These are phyloP conservation scores for Lolium multiflorum DNA, from an alignment of 176 grass and related monocot species.

Conservation along the genomic window DNA sequence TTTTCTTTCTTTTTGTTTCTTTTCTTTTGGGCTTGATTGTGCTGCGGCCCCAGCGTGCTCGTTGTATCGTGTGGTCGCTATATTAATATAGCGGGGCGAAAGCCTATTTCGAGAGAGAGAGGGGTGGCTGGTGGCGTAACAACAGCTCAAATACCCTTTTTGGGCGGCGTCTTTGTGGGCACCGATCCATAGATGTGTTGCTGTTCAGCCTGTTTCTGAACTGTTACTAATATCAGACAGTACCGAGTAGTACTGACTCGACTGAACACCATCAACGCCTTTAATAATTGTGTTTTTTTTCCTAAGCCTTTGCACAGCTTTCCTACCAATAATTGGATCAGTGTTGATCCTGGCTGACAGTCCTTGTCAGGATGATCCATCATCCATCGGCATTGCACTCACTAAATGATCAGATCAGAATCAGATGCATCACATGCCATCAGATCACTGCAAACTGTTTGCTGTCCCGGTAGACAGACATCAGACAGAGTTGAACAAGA, in stretches of 20 bases:
- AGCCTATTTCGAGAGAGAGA: too few species aligned
- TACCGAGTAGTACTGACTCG: slow-evolving; percentile 3
- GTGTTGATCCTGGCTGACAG: slow-evolving; percentile 11
- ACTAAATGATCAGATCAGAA: slow-evolving; percentile 28
- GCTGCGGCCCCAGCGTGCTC: too few species aligned
- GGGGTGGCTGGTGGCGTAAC: too few species aligned
- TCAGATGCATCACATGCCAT: slow-evolving; percentile 26
- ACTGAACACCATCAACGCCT: slow-evolving; percentile 13
- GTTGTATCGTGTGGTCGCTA: too few species aligned
- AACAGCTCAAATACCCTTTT: too few species aligned
- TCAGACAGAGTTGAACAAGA: slow-evolving; percentile 8
- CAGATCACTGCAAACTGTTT: slow-evolving; percentile 33
- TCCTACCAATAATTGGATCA: slow-evolving; percentile 26
- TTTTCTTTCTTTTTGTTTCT: too few species aligned
- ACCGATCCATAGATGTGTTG: too few species aligned
- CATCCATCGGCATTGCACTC: not conserved
- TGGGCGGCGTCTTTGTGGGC: too few species aligned
- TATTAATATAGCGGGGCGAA: too few species aligned
- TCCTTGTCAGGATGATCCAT: slow-evolving; percentile 30
- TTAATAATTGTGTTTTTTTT: slow-evolving; percentile 13
- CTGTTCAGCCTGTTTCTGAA: slow-evolving; percentile 21
- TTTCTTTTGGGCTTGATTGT: too few species aligned
- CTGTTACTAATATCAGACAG: not conserved
- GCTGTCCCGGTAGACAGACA: slow-evolving; percentile 14
- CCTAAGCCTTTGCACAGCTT: slow-evolving; percentile 24